Evolutionary conservation across 1,284 basidiomycete genomes (phyloP).

Genomic region (Boletus semigastroideus): DNA sequence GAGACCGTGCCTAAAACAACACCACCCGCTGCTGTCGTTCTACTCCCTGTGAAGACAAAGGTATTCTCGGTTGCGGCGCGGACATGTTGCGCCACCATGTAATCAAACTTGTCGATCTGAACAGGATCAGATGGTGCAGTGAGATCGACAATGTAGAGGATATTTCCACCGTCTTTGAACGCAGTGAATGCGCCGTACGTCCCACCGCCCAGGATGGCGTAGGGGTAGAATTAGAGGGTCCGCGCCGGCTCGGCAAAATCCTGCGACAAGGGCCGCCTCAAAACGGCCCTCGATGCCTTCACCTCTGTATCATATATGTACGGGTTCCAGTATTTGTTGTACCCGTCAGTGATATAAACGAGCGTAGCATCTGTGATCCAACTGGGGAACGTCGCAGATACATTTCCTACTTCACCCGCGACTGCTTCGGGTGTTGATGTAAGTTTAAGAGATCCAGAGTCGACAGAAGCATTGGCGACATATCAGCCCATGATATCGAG

Average conservation of each 20-base stretch:
- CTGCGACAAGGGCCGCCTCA: constrained; percentile 35
- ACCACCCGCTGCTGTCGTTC: constrained; percentile 13
- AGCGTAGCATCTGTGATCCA: constrained; percentile 61
- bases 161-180: constrained; percentile 45
- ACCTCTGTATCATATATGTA: constrained; percentile 43
- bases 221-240: constrained; percentile 50
- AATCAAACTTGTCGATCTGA: constrained; percentile 39
- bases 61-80: constrained; percentile 33
- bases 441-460: neutral
- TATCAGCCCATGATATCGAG: constrained; percentile 82
- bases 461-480: constrained; percentile 42
- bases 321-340: constrained; percentile 66
- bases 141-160: constrained; percentile 50
- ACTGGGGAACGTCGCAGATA: constrained; percentile 10
- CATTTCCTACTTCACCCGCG: constrained; percentile 12
- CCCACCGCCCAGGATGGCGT: constrained; percentile 44
- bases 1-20: constrained; percentile 17
- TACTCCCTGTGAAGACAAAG: constrained; percentile 18
- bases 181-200: constrained; percentile 45
- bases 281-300: constrained; percentile 36
- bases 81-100: constrained; percentile 44
- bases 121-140: constrained; percentile 24
- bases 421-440: constrained; percentile 23
- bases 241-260: constrained; percentile 63
- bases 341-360: constrained; percentile 61